Base-by-base conservation (phyloP, 768 basidiomycete genomes). In the Hirschioporus abietinus region DNA sequence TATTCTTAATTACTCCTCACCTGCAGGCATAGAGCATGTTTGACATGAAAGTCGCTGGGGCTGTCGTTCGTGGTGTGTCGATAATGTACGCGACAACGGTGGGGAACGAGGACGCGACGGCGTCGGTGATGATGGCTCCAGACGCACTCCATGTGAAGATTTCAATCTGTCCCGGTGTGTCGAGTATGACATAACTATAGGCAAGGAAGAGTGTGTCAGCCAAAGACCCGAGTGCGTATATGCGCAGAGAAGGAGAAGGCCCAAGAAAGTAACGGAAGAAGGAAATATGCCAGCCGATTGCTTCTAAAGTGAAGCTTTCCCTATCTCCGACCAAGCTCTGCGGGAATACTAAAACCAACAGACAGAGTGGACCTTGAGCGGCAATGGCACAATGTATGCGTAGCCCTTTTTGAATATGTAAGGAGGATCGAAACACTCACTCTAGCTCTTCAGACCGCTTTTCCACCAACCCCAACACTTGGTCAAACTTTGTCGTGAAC, bases 111-210 rank as follows among this genome's bases (percentile, higher is more conserved):
- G 93, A 92, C 0, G 97, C 97, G 58, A 99, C 83, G 20, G 97
- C 93, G 74, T 99, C 96, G 58, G 97, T 99, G 72, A 99, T 99
- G 73, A 99, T 99, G 12, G 96, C 90, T 5, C 97, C 97, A 60
- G 96, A 98, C 1, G 97, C 97, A 0, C 96, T 98, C 97, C 97
- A 99, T 63, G 97, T 99, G 75, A 99, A 99, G 70, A 99, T 99
- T 78, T 99, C 97, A 72, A 99, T 99, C 78, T 99, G 97, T 4
- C 97, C 97, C 7, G 97, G 97, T 0, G 97, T 99, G 73, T 99
- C 97, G 61, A 99, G 81, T 60, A 99, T 89, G 67, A 99, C 86
- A 79, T 99, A 91, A 72, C 96, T 98, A 72, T 35, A 15, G 36
- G 35, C 20, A 58, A 63, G 35, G 35, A 59, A 35, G 60, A 58